Evolutionary conservation across 176 grass and related monocot species (phyloP).

Genomic region (Rhynchospora pubera): DNA sequence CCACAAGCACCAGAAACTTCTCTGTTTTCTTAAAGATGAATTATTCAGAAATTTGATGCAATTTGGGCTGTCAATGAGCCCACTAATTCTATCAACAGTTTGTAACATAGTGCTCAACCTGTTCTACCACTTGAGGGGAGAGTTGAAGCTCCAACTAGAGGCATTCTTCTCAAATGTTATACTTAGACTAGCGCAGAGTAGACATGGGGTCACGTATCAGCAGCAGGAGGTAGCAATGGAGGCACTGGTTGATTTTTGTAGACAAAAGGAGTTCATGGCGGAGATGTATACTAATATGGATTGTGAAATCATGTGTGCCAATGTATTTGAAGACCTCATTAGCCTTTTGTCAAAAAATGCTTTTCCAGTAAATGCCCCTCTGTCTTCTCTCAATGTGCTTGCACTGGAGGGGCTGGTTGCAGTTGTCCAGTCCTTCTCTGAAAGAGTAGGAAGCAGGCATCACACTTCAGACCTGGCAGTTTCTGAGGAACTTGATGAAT

Average conservation of each 20-base stretch:
- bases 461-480: conserved; percentile 38
- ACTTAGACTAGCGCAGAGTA: conserved; percentile 69
- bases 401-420: conserved; percentile 79
- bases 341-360: conserved; percentile 91
- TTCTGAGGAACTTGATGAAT: conserved; percentile 59
- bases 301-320: conserved; percentile 80
- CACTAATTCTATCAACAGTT: conserved; percentile 73
- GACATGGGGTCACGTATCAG: conserved; percentile 84
- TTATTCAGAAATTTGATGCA: conserved; percentile 86
- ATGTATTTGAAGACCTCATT: conserved; percentile 89
- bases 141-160: conserved; percentile 88
- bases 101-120: conserved; percentile 92
- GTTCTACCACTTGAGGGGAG: conserved; percentile 67
- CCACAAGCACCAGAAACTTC: conserved; percentile 51
- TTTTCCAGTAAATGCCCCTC: conserved; percentile 81
- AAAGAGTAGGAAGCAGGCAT: conserved; percentile 51
- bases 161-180: conserved; percentile 94
- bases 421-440: conserved; percentile 69
- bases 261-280: conserved; percentile 93
- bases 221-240: conserved; percentile 95
- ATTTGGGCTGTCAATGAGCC: conserved; percentile 94
- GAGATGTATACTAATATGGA: conserved; percentile 99
- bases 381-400: conserved; percentile 82
- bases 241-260: conserved; percentile 89
- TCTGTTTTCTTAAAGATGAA: conserved; percentile 82